Percentiles rank a stretch among this genome's conserved stretches.
Evolutionary conservation across 768 basidiomycete genomes (phyloP).

Genomic region (Tricholoma matsutake): DNA sequence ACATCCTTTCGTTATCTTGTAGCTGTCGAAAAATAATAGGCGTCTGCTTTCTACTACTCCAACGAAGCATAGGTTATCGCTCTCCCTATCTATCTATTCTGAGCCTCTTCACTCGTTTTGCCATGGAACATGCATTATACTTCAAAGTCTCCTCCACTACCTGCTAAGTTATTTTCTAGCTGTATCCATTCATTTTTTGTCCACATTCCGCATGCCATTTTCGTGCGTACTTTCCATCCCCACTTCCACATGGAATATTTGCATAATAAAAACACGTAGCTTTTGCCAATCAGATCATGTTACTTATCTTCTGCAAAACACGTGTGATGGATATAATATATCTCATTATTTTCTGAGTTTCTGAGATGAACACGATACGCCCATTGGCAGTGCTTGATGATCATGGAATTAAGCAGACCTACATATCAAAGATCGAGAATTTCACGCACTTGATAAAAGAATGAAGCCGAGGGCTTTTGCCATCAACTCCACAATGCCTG

Average conservation of each 20-base stretch:
- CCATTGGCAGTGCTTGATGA: not conserved
- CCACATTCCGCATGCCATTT: not conserved
- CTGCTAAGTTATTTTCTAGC: not conserved
- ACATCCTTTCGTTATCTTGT: slow-evolving; percentile 11
- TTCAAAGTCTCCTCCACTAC: not conserved
- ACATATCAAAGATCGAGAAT: too few species aligned
- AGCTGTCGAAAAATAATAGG: slow-evolving; percentile 13
- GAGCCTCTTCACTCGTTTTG: not conserved
- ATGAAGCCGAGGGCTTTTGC: too few species aligned
- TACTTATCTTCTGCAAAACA: not conserved
- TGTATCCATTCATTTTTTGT: not conserved
- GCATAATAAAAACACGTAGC: not conserved
- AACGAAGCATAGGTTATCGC: slow-evolving; percentile 2
- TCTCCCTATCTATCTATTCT: not conserved
- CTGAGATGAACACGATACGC: not conserved
- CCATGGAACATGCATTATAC: not conserved
- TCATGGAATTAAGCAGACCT: not conserved
- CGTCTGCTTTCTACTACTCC: not conserved
- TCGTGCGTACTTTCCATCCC: not conserved
- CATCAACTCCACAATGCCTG: not conserved
- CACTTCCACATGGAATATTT: not conserved
- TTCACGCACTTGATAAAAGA: not conserved
- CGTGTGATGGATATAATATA: not conserved
- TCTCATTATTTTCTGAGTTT: not conserved
- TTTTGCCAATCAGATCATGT: not conserved